Percentiles rank a stretch among this genome's conserved stretches.
Evolutionary conservation across 805 yeast genomes (phyloP).

Genomic region (Grigorovia humatica): DNA sequence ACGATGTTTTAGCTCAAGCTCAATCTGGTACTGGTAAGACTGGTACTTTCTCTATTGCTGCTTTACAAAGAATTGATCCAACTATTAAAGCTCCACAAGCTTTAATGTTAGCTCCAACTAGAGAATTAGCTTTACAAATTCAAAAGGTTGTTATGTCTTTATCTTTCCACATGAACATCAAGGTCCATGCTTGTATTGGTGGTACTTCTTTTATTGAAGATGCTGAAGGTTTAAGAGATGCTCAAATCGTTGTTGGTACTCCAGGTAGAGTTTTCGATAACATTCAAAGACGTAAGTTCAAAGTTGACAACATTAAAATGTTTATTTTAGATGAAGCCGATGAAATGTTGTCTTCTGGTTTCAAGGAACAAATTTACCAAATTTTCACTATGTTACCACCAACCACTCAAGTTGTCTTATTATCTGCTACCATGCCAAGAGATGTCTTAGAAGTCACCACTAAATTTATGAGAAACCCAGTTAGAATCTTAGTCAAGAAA

Average conservation of each 20-base stretch:
- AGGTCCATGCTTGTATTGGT: slow-evolving; percentile 95
- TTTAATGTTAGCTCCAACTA: slow-evolving; percentile 88
- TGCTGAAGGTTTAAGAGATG: slow-evolving; percentile 68
- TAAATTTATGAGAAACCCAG: slow-evolving; percentile 88
- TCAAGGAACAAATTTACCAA: slow-evolving; percentile 91
- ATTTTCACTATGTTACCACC: slow-evolving; percentile 78
- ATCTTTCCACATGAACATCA: slow-evolving; percentile 82
- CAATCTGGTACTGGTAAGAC: slow-evolving; percentile 99
- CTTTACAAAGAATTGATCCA: slow-evolving; percentile 66
- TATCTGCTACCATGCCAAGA: slow-evolving; percentile 87
- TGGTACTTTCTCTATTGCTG: slow-evolving; percentile 88
- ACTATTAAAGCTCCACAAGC: slow-evolving; percentile 75
- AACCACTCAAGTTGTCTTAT: slow-evolving; percentile 82
- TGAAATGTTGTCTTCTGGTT: slow-evolving; percentile 81
- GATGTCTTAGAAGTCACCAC: slow-evolving; percentile 88
- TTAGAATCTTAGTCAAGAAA: slow-evolving; percentile 85
- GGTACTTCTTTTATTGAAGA: slow-evolving; percentile 89
- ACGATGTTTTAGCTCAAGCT: slow-evolving; percentile 96
- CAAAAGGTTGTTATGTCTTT: slow-evolving; percentile 85
- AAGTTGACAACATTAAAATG: slow-evolving; percentile 80
- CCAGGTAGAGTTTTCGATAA: slow-evolving; percentile 97
- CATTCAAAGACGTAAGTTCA: slow-evolving; percentile 82
- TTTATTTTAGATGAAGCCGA: slow-evolving; percentile 96
- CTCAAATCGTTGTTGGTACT: slow-evolving; percentile 92
- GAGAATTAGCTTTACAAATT: slow-evolving; percentile 95